Evolutionary conservation across 352 stramenopile genomes (phyloP).

Genomic region (Pilasporangium apinafurcum): DNA sequence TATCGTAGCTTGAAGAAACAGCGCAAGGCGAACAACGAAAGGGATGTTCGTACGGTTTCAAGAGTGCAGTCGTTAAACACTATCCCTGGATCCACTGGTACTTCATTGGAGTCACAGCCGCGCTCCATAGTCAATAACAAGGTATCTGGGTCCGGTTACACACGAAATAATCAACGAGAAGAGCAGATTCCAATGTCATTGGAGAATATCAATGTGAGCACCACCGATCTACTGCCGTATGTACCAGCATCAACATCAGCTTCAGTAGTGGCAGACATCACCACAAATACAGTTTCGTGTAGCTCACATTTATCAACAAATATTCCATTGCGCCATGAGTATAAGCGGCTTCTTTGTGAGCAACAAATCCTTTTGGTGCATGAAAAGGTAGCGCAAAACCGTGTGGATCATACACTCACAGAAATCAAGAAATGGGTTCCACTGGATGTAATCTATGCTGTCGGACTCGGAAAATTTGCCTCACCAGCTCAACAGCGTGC

Average conservation of each 20-base stretch:
- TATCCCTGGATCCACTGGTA: background rate
- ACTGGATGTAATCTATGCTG: constrained; percentile 59
- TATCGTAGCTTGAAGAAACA: constrained; percentile 23
- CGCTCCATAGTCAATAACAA: no score
- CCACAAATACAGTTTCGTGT: constrained; percentile 2
- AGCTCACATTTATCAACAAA: background rate
- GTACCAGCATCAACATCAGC: background rate
- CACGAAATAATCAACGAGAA: background rate
- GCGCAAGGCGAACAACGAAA: background rate
- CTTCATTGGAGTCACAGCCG: no score
- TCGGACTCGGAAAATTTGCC: constrained; percentile 49
- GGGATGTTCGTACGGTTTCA: background rate
- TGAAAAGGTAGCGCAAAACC: constrained; percentile 16
- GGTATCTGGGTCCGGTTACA: background rate
- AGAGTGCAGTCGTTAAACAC: constrained; percentile 1
- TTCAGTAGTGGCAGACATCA: background rate
- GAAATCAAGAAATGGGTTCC: constrained; percentile 56
- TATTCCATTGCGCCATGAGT: background rate
- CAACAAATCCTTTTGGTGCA: constrained; percentile 5
- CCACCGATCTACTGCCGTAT: background rate
- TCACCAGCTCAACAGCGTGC: constrained; percentile 58
- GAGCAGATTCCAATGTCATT: constrained; percentile 29
- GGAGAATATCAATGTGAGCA: constrained; percentile 13
- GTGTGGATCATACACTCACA: constrained; percentile 31
- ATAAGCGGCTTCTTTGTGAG: constrained; percentile 4